Conservation (phyloP, 805 yeast species). For the Starmerella floris region DNA sequence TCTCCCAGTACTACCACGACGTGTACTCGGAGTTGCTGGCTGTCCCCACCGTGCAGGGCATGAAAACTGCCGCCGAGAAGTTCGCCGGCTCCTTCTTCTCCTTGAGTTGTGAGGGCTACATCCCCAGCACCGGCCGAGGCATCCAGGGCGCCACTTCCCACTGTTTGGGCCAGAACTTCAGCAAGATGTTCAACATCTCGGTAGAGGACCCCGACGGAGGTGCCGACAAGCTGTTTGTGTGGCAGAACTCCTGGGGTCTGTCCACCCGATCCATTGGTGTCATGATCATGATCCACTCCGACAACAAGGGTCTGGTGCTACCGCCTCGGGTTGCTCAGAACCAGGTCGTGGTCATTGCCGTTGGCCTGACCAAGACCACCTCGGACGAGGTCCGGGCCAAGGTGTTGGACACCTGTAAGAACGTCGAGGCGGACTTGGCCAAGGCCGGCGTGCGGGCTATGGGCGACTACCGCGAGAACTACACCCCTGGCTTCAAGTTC, state of each 20-base stretch:
- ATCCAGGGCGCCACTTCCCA: constrained; percentile 99
- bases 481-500: constrained; percentile 98
- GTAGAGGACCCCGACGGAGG: constrained; percentile 91
- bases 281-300: constrained; percentile 97
- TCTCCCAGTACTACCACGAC: constrained; percentile 72
- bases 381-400: constrained; percentile 57
- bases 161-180: constrained; percentile 94
- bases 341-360: constrained; percentile 89
- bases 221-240: constrained; percentile 64
- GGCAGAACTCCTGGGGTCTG: constrained; percentile 98
- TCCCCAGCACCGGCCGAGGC: constrained; percentile 98
- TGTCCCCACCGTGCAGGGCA: constrained; percentile 92
- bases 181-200: constrained; percentile 91
- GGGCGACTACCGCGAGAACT: constrained; percentile 84
- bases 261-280: constrained; percentile 98
- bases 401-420: constrained; percentile 56
- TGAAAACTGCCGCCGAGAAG: constrained; percentile 92
- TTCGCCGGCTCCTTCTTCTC: constrained; percentile 97
- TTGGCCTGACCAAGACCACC: constrained; percentile 83
- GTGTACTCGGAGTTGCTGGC: constrained; percentile 87
- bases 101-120: constrained; percentile 91
- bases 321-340: constrained; percentile 94
- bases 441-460: constrained; percentile 57
- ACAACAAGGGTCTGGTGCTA: constrained; percentile 92
- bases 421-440: constrained; percentile 49